Conservation (phyloP, 345 rosid genomes). For the Eucalyptus lansdowneana region DNA sequence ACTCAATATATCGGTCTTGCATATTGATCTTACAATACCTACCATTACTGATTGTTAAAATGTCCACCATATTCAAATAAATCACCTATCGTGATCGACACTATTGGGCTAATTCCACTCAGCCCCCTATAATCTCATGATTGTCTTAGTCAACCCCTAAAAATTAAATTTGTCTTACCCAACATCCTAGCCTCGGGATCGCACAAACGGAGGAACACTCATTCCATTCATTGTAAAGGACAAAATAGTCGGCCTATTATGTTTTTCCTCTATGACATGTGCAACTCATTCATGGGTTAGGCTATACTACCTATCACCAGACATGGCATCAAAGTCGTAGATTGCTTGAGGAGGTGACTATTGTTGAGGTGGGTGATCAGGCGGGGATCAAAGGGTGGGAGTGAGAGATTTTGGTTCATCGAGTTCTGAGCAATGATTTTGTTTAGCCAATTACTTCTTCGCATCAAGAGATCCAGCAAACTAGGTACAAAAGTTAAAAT, state of each 20-base stretch:
- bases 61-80: background rate
- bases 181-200: background rate
- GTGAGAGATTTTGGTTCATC: background rate
- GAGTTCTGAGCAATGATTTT: background rate
- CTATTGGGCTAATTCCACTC: background rate
- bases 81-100: background rate
- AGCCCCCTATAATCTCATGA: background rate
- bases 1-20: background rate
- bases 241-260: background rate
- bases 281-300: background rate
- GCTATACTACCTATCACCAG: background rate
- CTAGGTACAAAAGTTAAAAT: background rate
- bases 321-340: background rate
- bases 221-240: background rate
- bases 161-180: conserved; percentile 10
- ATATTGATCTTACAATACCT: background rate
- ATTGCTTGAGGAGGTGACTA: background rate
- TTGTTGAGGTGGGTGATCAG: background rate
- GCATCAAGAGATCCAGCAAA: background rate
- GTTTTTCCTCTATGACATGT: background rate
- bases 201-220: background rate
- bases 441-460: background rate
- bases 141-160: background rate
- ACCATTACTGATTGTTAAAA: background rate
- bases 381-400: too few relatives aligned